A percentile compares a stretch with the other conserved stretches of the same genome.
Conservation (phyloP, 164 flowering plant genomes). For the Magnolia officinalis region DNA sequence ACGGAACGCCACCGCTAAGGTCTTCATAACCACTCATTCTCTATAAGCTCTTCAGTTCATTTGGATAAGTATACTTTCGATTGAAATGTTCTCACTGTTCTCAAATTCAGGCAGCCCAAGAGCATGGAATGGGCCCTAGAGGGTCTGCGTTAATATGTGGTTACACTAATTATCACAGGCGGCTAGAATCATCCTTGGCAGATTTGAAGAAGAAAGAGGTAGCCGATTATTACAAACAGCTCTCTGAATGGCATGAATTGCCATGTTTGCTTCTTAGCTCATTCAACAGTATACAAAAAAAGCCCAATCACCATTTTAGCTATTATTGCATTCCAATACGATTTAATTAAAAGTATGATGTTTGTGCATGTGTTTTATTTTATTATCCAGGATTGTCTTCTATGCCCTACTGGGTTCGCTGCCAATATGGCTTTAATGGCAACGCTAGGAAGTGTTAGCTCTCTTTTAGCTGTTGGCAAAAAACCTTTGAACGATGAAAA, state of each 20-base stretch:
- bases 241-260: too few relatives aligned
- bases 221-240: background rate
- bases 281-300: slow-evolving; percentile 8
- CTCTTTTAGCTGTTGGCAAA: slow-evolving; percentile 45
- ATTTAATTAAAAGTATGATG: background rate
- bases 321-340: background rate
- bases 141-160: slow-evolving; percentile 97
- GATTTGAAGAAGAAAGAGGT: slow-evolving; percentile 91
- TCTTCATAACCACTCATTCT: slow-evolving; percentile 3
- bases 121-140: slow-evolving; percentile 93
- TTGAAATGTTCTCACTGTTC: background rate
- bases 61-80: slow-evolving; percentile 9
- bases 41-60: background rate
- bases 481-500: slow-evolving; percentile 52
- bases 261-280: background rate
- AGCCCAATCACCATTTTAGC: background rate
- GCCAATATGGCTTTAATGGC: slow-evolving; percentile 94
- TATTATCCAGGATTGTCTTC: slow-evolving; percentile 79
- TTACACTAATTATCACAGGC: slow-evolving; percentile 73
- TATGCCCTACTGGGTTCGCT: slow-evolving; percentile 94
- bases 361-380: background rate
- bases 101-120: slow-evolving; percentile 59
- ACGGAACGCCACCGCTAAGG: slow-evolving; percentile 67
- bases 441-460: slow-evolving; percentile 63
- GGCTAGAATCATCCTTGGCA: slow-evolving; percentile 73